Evolutionary conservation across 352 stramenopile species (phyloP).

Genomic region (Aphanomyces cochlioides): DNA sequence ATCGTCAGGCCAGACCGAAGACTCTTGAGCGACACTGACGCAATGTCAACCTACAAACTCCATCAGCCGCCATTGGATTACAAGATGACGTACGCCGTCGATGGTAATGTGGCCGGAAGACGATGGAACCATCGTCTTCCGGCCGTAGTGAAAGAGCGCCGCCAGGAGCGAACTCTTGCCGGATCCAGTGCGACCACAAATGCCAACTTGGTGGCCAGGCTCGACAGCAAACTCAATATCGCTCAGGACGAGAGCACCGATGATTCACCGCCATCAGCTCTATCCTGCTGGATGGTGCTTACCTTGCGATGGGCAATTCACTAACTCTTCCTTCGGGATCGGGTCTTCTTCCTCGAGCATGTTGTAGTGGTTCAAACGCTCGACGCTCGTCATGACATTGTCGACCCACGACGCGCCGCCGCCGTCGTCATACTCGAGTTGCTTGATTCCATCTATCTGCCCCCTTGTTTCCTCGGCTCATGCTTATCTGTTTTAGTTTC

Average conservation of each 20-base stretch:
- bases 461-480: too few relatives aligned
- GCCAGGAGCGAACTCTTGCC: slow-evolving; percentile 74
- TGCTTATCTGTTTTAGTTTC: too few relatives aligned
- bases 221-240: background rate
- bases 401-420: too few relatives aligned
- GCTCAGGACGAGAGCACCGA: background rate
- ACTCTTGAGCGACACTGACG: slow-evolving; percentile 51
- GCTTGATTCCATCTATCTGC: too few relatives aligned
- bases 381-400: too few relatives aligned
- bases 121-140: slow-evolving; percentile 62
- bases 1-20: slow-evolving; percentile 46
- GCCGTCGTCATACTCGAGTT: too few relatives aligned
- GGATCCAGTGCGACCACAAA: slow-evolving; percentile 43
- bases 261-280: too few relatives aligned
- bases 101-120: slow-evolving; percentile 58
- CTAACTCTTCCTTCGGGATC: too few relatives aligned
- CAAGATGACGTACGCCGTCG: slow-evolving; percentile 43
- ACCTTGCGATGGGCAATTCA: too few relatives aligned
- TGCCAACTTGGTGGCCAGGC: slow-evolving; percentile 27
- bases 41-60: slow-evolving; percentile 45
- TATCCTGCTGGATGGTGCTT: too few relatives aligned
- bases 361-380: too few relatives aligned
- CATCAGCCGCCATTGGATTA: background rate
- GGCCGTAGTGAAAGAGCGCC: slow-evolving; percentile 67
- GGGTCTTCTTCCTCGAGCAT: too few relatives aligned